These are phyloP conservation scores for Botrytis porri DNA, from an alignment of 2,329 filamentous ascomycete species.

Conservation along the genomic window DNA sequence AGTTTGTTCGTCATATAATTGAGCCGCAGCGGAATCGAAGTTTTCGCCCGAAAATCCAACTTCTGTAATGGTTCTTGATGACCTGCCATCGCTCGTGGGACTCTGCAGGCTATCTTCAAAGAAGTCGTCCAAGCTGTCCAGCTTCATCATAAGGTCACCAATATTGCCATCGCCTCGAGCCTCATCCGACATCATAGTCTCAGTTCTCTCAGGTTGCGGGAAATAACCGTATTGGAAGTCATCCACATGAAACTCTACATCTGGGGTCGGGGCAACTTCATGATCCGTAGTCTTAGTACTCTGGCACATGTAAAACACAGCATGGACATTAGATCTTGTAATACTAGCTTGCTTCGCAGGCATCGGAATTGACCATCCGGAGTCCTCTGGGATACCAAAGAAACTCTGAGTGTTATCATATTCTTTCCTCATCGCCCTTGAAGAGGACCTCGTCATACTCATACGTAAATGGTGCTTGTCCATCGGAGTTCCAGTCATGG, in stretches of 20 bases:
- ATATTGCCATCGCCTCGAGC: slow-evolving; percentile 66
- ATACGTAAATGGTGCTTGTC: slow-evolving; percentile 93
- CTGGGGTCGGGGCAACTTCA: slow-evolving; percentile 69
- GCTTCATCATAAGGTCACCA: slow-evolving; percentile 76
- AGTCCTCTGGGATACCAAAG: slow-evolving; percentile 93
- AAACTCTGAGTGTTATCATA: slow-evolving; percentile 92
- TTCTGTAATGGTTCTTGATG: slow-evolving; percentile 61
- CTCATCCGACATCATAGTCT: slow-evolving; percentile 87
- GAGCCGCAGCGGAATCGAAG: slow-evolving; percentile 67
- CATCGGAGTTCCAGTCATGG: slow-evolving; percentile 86
- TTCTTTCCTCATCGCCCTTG: slow-evolving; percentile 83
- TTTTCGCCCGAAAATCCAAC: slow-evolving; percentile 62
- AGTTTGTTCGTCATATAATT: slow-evolving; percentile 90
- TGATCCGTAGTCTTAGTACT: slow-evolving; percentile 56
- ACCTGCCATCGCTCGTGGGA: slow-evolving; percentile 57
- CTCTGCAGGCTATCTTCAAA: slow-evolving; percentile 65
- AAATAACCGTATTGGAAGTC: slow-evolving; percentile 70
- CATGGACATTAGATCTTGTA: slow-evolving; percentile 89
- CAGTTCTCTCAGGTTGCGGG: slow-evolving; percentile 61
- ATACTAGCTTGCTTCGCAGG: slow-evolving; percentile 84
- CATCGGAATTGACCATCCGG: slow-evolving; percentile 93
- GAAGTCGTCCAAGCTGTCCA: slow-evolving; percentile 78
- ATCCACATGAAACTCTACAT: slow-evolving; percentile 87
- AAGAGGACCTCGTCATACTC: slow-evolving; percentile 93
- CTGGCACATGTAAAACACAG: slow-evolving; percentile 91